phyloP scores from a whole-genome alignment of 2,329 filamentous ascomycete genomes.

The Colletotrichum godetiae region DNA sequence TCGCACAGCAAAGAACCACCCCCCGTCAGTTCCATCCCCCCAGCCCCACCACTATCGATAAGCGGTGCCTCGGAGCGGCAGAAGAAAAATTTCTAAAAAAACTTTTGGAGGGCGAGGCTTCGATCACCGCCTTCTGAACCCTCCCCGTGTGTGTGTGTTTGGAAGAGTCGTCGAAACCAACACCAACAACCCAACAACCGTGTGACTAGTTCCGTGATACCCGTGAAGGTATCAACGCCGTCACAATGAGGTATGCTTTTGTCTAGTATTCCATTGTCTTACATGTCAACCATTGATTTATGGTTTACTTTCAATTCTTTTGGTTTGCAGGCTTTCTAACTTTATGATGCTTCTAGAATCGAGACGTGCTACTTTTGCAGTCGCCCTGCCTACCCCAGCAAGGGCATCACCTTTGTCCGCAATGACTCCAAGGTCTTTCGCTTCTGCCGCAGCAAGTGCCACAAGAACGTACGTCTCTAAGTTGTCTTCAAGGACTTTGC shows the following conservation, averaged over 20 bases:
- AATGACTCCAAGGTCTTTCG: constrained; percentile 63
- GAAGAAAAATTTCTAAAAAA: constrained; percentile 36
- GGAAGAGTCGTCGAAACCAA: constrained; percentile 27
- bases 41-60: constrained; percentile 35
- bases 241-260: constrained; percentile 35
- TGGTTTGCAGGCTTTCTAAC: constrained; percentile 2
- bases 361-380: constrained; percentile 60
- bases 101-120: constrained; percentile 23
- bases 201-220: constrained; percentile 27
- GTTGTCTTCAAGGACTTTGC: neutral
- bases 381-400: constrained; percentile 64
- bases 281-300: neutral
- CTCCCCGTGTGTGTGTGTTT: neutral
- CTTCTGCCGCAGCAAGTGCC: constrained; percentile 71
- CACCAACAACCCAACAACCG: neutral
- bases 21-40: neutral
- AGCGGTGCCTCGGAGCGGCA: constrained; percentile 10
- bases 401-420: constrained; percentile 57
- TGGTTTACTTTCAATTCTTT: neutral
- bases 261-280: neutral
- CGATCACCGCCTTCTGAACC: constrained; percentile 33
- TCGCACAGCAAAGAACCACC: neutral
- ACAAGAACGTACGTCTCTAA: constrained; percentile 62
- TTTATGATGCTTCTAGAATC: constrained; percentile 46
- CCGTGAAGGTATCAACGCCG: constrained; percentile 30